Evolutionary conservation across 352 stramenopile species (phyloP), one percentile per base, ranked within the genome.

Genomic region (Phytophthora constricta): DNA sequence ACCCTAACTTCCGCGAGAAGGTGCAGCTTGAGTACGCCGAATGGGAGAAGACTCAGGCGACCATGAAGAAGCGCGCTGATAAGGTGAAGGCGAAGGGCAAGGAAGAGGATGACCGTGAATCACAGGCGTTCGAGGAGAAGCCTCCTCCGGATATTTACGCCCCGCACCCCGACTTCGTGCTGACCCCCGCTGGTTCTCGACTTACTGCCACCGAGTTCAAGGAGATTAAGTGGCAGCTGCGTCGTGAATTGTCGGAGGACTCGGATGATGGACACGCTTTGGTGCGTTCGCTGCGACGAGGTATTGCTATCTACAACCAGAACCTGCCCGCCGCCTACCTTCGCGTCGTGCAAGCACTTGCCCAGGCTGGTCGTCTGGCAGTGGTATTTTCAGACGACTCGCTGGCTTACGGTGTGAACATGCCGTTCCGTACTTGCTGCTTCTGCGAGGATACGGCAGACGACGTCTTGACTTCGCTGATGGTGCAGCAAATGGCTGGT

Each of bases 401-500:
- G 23, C 84, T 99, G 41, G 97, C 97, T 7, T 99, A 99, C 74
- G 97, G 97, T 81, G 97, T 99, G 0, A 99, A 99, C 87, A 99
- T 99, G 97, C 97, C 97, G 27, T 99, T 99, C 95, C 93, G 97
- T 66, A 98, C 96, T 23, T 99, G 96, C 72, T 91, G 98, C 55
- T 99, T 99, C 79, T 99, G 96, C 72, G 97, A 98, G 84, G 97
- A 99, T 76, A 98, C 98, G 69, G 90, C 96, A 33, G 71, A 91
- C 41, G 84, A 97, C 27, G 80, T 87, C 34, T 76, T 99, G 61
- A 99, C 96, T 1, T 98, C 97, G 53, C 80, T 99, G 10, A 98
- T 99, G 90, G 97, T 98, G 16, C 97, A 99, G 79, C 97, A 99
- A 80, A 99, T 99, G 97, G 96, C 97, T 80, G 97, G 97, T 75